Evolutionary conservation across 108 stramenopile genomes (phyloP).

Genomic region (Phaeodactylum tricornutum): DNA sequence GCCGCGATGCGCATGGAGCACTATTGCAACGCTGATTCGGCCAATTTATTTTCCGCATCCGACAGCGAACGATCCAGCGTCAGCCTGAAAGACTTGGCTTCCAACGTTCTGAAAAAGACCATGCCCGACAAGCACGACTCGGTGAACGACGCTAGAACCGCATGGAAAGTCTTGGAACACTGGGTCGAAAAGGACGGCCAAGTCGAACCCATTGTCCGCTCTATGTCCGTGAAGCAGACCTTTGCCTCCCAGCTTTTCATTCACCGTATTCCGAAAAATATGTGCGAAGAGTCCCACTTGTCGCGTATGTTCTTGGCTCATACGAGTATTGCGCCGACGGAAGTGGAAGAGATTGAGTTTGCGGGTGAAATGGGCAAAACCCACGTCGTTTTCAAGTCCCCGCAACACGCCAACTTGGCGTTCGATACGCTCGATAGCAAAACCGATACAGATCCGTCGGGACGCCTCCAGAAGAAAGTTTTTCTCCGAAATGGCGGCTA

Average conservation of each 20-base stretch:
- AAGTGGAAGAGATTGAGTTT: conserved; percentile 52
- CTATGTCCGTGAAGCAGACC: conserved; percentile 10
- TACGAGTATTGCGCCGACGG: conserved; percentile 44
- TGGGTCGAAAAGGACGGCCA: conserved; percentile 41
- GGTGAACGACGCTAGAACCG: conserved; percentile 76
- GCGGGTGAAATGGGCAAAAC: conserved; percentile 59
- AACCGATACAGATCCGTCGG: conserved; percentile 59
- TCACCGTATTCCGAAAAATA: conserved; percentile 61
- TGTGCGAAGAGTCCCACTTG: conserved; percentile 34
- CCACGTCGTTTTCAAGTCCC: conserved; percentile 43
- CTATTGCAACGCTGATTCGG: conserved; percentile 74
- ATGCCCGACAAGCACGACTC: conserved; percentile 84
- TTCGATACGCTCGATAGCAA: conserved; percentile 56
- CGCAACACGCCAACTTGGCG: conserved; percentile 58
- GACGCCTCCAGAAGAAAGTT: conserved; percentile 79
- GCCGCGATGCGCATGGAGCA: conserved; percentile 80
- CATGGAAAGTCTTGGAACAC: conserved; percentile 43
- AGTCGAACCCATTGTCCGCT: conserved; percentile 48
- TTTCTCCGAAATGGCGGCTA: conserved; percentile 59
- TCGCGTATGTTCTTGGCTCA: conserved; percentile 59
- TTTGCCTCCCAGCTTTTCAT: conserved; percentile 44
- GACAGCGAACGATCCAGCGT: conserved; percentile 34
- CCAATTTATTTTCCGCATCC: conserved; percentile 63
- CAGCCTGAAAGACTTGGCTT: conserved; percentile 66
- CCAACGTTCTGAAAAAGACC: conserved; percentile 39